Percentiles rank a stretch among this genome's conserved stretches.
Conservation (phyloP, 306 rosid species). For the Dryas drummondii region DNA sequence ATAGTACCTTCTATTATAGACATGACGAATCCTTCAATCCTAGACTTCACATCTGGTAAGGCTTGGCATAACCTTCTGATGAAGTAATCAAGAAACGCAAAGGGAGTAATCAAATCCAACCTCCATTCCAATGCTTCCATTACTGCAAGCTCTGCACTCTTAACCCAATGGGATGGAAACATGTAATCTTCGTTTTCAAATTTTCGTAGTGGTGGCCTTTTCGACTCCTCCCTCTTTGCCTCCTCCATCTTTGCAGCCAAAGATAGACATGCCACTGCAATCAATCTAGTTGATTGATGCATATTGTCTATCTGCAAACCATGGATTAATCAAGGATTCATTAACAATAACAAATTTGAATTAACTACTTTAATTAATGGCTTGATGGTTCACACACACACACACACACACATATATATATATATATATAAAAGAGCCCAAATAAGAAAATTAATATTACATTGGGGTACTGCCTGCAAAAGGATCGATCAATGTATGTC, state of each 20-base stretch:
- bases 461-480: neutral
- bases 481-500: slow-evolving; percentile 40
- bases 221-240: neutral
- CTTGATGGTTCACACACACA: no score
- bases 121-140: slow-evolving; percentile 72
- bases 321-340: no score
- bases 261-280: slow-evolving; percentile 73
- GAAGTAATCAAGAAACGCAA: no score
- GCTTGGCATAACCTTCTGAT: no score
- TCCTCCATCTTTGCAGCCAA: slow-evolving; percentile 90
- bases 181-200: slow-evolving; percentile 22
- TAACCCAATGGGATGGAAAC: slow-evolving; percentile 13
- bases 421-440: no score
- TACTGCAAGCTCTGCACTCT: slow-evolving; percentile 76
- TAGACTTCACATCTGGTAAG: no score
- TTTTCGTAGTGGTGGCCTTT: slow-evolving; percentile 49
- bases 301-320: neutral
- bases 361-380: no score
- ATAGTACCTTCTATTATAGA: neutral
- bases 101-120: slow-evolving; percentile 26
- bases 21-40: no score
- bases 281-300: slow-evolving; percentile 36
- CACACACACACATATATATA: no score
- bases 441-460: no score
- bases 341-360: neutral